These are phyloP conservation scores for Candida cerambycidarum DNA, from an alignment of 805 yeast genomes.

Conservation along the genomic window DNA sequence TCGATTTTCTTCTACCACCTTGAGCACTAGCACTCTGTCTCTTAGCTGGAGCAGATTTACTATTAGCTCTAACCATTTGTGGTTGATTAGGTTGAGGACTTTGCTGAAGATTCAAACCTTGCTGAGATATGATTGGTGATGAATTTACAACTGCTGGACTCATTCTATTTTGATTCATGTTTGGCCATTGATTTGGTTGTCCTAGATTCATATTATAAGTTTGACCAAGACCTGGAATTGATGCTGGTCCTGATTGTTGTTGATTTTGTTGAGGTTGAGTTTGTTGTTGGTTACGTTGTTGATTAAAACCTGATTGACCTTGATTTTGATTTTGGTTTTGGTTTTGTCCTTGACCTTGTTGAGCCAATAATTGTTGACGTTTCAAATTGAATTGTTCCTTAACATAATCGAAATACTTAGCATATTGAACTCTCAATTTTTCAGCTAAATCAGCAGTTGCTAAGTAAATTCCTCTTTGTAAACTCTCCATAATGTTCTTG, in stretches of 20 bases:
- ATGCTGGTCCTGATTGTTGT: background rate
- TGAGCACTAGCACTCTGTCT: constrained; percentile 18
- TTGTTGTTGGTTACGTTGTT: background rate
- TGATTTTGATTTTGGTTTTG: constrained; percentile 4
- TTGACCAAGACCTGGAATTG: background rate
- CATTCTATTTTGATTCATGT: constrained; percentile 9
- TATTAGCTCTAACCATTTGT: constrained; percentile 6
- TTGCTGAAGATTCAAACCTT: constrained; percentile 11
- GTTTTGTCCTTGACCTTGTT: constrained; percentile 24
- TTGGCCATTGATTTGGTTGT: constrained; percentile 17
- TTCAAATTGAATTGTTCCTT: constrained; percentile 54
- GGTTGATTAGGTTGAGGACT: constrained; percentile 11
- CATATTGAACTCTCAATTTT: constrained; percentile 69
- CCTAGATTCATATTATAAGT: constrained; percentile 13
- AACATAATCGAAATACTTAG: constrained; percentile 72
- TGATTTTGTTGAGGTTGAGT: constrained; percentile 1
- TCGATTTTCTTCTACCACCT: constrained; percentile 21
- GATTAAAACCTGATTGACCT: background rate
- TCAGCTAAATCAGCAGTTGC: constrained; percentile 74
- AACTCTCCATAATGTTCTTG: constrained; percentile 68
- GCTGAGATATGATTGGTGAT: constrained; percentile 24
- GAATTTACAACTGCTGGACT: constrained; percentile 8
- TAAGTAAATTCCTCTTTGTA: constrained; percentile 62
- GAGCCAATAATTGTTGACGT: constrained; percentile 36
- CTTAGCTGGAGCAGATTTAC: constrained; percentile 11